phyloP scores from a whole-genome alignment of 2,329 filamentous ascomycete species.

The Pseudocercospora fuligena region DNA sequence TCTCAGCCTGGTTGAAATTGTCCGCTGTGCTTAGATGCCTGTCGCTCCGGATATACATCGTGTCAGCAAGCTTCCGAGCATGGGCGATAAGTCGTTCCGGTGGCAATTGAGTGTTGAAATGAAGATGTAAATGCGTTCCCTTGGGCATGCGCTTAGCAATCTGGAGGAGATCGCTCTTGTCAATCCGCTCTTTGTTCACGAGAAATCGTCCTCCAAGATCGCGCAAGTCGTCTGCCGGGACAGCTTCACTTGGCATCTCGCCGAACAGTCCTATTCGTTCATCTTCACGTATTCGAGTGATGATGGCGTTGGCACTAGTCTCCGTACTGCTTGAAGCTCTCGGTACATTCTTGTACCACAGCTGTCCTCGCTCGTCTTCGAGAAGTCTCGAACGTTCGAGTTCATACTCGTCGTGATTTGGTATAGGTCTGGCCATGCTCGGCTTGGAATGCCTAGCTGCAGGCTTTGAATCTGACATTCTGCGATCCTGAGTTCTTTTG shows the following conservation, averaged over 20 bases:
- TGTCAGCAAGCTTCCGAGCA: conserved; percentile 55
- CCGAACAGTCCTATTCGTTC: conserved; percentile 49
- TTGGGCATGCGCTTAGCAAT: conserved; percentile 69
- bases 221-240: conserved; percentile 45
- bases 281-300: conserved; percentile 47
- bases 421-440: conserved; percentile 6
- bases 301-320: conserved; percentile 41
- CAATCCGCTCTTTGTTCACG: conserved; percentile 50
- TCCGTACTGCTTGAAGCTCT: conserved; percentile 36
- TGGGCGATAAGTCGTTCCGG: conserved; percentile 65
- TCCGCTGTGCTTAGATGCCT: conserved; percentile 50
- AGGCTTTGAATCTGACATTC: conserved; percentile 15
- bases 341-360: conserved; percentile 46
- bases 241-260: conserved; percentile 48
- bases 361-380: conserved; percentile 35
- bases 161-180: conserved; percentile 61
- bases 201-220: conserved; percentile 56
- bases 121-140: conserved; percentile 73
- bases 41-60: conserved; percentile 73
- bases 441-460: not conserved
- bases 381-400: conserved; percentile 38
- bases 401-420: conserved; percentile 30
- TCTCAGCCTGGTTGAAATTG: conserved; percentile 60
- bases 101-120: conserved; percentile 75
- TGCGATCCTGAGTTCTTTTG: not conserved